Percentiles rank a stretch among this genome's conserved stretches.
phyloP scores from a whole-genome alignment of 2,329 filamentous ascomycete genomes.

The Blastomyces parvus region DNA sequence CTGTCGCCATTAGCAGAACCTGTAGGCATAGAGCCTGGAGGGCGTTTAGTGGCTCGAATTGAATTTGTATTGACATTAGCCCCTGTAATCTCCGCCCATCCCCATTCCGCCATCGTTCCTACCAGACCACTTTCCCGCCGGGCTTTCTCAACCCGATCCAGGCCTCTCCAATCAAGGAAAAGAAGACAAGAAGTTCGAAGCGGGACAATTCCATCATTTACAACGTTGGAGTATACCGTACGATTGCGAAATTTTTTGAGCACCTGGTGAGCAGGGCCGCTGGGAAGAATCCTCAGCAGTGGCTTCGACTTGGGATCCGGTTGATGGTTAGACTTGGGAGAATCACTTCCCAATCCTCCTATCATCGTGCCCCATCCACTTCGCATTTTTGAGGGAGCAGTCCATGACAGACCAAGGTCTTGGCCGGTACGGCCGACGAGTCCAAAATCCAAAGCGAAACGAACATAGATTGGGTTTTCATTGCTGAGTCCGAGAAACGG shows the following conservation, averaged over 20 bases:
- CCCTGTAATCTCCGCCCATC: slow-evolving; percentile 83
- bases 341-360: slow-evolving; percentile 61
- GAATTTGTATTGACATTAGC: slow-evolving; percentile 52
- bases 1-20: slow-evolving; percentile 3
- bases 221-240: slow-evolving; percentile 92
- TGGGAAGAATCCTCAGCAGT: slow-evolving; percentile 76
- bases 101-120: slow-evolving; percentile 85
- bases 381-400: slow-evolving; percentile 71
- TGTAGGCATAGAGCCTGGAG: neutral
- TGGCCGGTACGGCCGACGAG: slow-evolving; percentile 93
- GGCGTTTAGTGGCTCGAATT: slow-evolving; percentile 22
- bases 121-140: slow-evolving; percentile 84
- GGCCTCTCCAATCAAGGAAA: slow-evolving; percentile 91
- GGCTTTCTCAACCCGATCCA: slow-evolving; percentile 89
- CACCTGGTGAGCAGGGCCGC: slow-evolving; percentile 79
- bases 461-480: slow-evolving; percentile 94
- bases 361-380: slow-evolving; percentile 86
- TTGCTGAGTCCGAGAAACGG: slow-evolving; percentile 89
- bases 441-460: slow-evolving; percentile 92
- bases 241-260: slow-evolving; percentile 81
- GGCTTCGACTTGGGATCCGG: slow-evolving; percentile 77
- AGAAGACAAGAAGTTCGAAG: slow-evolving; percentile 90
- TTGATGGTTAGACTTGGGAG: slow-evolving; percentile 44
- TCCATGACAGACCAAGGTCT: slow-evolving; percentile 90
- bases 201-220: slow-evolving; percentile 95